These are phyloP conservation scores for Citrus hindsii DNA, from an alignment of 345 rosid genomes.

Conservation along the genomic window DNA sequence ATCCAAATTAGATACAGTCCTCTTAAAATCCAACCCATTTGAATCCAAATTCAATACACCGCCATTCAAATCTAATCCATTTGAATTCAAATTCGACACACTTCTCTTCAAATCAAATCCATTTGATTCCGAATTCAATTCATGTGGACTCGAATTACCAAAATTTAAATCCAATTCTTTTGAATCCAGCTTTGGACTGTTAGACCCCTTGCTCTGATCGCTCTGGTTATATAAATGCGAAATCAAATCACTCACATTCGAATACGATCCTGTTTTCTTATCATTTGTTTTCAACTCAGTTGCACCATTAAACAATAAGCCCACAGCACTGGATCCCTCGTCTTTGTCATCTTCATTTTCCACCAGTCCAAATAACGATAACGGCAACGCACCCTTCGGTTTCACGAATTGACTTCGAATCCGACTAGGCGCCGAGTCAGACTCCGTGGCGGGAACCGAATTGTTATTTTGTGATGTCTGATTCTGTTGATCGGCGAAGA, in stretches of 20 bases:
- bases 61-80: conserved; percentile 22
- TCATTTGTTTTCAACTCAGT: conserved; percentile 20
- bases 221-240: conserved; percentile 37
- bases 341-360: conserved; percentile 34
- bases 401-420: conserved; percentile 30
- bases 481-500: conserved; percentile 15
- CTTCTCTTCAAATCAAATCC: conserved; percentile 16
- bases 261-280: conserved; percentile 18
- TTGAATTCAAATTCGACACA: conserved; percentile 11
- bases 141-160: conserved; percentile 2
- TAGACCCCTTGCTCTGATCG: conserved; percentile 17
- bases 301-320: conserved; percentile 25
- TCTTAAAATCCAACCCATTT: conserved; percentile 14
- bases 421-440: conserved; percentile 33
- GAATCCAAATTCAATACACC: conserved; percentile 6
- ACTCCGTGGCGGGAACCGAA: neutral
- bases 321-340: conserved; percentile 32
- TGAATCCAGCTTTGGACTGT: conserved; percentile 3
- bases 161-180: conserved; percentile 14
- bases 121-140: conserved; percentile 3
- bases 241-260: conserved; percentile 36
- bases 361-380: conserved; percentile 75
- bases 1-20: conserved; percentile 14
- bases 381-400: conserved; percentile 67
- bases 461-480: neutral